A percentile compares a stretch with the other conserved stretches of the same genome.
These are phyloP conservation scores for Jamesozyma piceae DNA, from an alignment of 805 yeast species.

Conservation along the genomic window DNA sequence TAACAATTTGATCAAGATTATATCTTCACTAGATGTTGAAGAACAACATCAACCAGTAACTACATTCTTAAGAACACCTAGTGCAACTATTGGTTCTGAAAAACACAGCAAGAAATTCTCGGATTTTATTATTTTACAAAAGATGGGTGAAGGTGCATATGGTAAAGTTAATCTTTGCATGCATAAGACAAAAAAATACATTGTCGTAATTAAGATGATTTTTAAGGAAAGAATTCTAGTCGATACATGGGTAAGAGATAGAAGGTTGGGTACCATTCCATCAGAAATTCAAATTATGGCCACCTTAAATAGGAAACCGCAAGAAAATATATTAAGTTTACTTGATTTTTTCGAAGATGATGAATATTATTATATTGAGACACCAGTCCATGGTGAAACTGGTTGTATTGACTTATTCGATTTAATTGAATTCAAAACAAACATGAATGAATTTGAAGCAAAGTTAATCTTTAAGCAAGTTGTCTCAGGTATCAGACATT, in stretches of 20 bases:
- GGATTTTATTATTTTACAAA: conserved; percentile 63
- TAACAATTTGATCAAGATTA: too few relatives aligned
- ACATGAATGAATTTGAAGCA: conserved; percentile 73
- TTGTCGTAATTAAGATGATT: conserved; percentile 77
- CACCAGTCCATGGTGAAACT: conserved; percentile 79
- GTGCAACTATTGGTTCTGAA: conserved; percentile 45
- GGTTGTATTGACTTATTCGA: conserved; percentile 93
- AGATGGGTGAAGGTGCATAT: conserved; percentile 94
- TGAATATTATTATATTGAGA: conserved; percentile 80
- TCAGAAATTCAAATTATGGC: conserved; percentile 94
- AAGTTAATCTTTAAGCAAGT: conserved; percentile 71
- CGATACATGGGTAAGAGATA: conserved; percentile 95
- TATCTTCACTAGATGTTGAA: too few relatives aligned
- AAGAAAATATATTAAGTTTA: conserved; percentile 77
- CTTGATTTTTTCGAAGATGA: conserved; percentile 91
- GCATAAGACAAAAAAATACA: conserved; percentile 54
- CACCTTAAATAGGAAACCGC: conserved; percentile 64
- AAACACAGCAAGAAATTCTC: conserved; percentile 62
- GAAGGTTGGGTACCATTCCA: conserved; percentile 85
- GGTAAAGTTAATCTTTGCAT: conserved; percentile 83
- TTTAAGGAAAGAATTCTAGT: conserved; percentile 88
- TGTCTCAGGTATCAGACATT: conserved; percentile 66
- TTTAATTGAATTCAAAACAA: conserved; percentile 73
- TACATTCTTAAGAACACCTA: conserved; percentile 17
- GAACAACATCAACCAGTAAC: conserved; percentile 5